phyloP scores from a whole-genome alignment of 208 protist species.

The Crithidia sp. region DNA sequence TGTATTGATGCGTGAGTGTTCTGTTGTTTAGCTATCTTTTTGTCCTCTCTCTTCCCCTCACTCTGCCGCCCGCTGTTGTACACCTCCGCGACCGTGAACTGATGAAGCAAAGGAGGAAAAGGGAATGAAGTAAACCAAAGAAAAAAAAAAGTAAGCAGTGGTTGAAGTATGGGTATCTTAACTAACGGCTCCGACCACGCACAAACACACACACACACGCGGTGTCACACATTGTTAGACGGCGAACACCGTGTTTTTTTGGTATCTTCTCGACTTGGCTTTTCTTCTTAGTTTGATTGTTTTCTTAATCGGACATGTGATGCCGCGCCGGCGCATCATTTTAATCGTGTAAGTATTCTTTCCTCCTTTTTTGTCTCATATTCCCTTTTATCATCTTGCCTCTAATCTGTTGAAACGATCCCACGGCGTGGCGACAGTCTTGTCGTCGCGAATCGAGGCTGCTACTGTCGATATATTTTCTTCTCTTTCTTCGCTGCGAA shows the following conservation, averaged over 20 bases:
- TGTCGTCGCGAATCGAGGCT: neutral
- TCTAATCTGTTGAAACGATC: slow-evolving; percentile 11
- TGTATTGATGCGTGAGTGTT: neutral
- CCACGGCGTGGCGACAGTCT: neutral
- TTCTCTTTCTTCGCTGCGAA: neutral
- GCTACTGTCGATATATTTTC: neutral
- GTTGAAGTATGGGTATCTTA: no score
- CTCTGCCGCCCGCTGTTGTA: neutral
- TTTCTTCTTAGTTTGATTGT: neutral
- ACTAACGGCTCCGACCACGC: no score
- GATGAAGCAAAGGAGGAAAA: no score
- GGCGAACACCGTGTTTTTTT: no score
- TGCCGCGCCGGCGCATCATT: neutral
- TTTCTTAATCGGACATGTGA: neutral
- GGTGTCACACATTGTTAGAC: no score
- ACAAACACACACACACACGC: no score
- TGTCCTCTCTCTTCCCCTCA: neutral
- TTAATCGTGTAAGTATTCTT: neutral
- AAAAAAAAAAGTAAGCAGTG: neutral
- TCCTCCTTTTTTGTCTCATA: neutral
- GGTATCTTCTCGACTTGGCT: no score
- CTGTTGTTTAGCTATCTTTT: slow-evolving; percentile 7
- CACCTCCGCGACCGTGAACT: neutral
- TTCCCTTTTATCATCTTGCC: neutral
- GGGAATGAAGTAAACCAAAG: neutral